Conservation (phyloP, 164 flowering plant species). For the Macadamia tetraphylla region DNA sequence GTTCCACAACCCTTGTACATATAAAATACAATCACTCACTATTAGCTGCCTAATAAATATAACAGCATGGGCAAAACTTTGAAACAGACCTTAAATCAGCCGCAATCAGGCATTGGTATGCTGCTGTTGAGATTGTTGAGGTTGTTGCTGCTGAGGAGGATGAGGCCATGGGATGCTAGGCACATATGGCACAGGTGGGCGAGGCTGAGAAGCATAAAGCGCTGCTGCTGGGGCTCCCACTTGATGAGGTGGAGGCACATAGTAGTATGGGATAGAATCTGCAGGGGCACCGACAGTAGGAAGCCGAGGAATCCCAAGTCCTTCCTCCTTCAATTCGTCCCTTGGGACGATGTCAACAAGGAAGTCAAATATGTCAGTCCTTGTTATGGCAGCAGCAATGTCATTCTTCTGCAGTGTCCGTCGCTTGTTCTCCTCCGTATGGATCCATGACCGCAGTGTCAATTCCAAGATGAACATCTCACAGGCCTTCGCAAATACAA, state of each 20-base stretch:
- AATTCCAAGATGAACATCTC: constrained; percentile 22
- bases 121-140: constrained; percentile 8
- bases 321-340: constrained; percentile 21
- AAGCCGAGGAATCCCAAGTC: constrained; percentile 14
- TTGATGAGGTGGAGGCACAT: constrained; percentile 5
- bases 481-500: constrained; percentile 20
- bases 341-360: constrained; percentile 22
- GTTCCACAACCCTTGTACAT: too few species aligned
- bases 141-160: constrained; percentile 9
- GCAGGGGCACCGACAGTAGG: constrained; percentile 12
- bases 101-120: constrained; percentile 6
- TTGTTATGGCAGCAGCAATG: constrained; percentile 21
- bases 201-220: constrained; percentile 6
- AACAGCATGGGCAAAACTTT: neutral
- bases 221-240: constrained; percentile 11
- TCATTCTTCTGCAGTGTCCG: constrained; percentile 23
- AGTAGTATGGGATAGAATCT: constrained; percentile 15
- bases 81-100: constrained; percentile 1
- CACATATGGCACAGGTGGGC: constrained; percentile 8
- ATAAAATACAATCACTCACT: too few species aligned
- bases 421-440: constrained; percentile 24
- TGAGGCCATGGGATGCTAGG: constrained; percentile 17
- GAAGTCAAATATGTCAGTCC: constrained; percentile 22
- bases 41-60: too few species aligned
- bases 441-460: constrained; percentile 21